Base-by-base conservation (phyloP, 2,329 filamentous ascomycete species). In the Triangularia setosa region DNA sequence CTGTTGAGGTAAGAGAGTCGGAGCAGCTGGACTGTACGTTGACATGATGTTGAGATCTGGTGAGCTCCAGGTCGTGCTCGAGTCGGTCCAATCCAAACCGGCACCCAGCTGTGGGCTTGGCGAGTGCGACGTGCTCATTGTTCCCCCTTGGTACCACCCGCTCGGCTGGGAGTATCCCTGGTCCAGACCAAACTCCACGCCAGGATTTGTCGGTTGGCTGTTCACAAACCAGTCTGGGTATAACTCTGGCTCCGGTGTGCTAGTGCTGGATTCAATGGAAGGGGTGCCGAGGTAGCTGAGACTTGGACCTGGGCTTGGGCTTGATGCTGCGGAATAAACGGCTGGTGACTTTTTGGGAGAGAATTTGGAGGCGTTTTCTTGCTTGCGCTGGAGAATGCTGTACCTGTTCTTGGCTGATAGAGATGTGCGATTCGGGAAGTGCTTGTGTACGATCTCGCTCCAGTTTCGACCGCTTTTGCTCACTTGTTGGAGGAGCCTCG, bases 331-430 rank as follows among this genome's bases (percentile, higher is more conserved):
- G 11, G 60, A 60, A 14, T 11, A 40, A 7, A 44, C 25, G 24
- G 16, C 2, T 6, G 25, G 24, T 11, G 33, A 52, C 25, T 56
- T 33, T 16, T 23, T 30, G 55, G 4, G 14, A 5, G 21, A n/a
- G 25, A 60, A 59, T 2, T 44, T 44, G 58, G 57, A 40, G 2
- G 27, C 44, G 18, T 35, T 33, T 9, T 65, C 60, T 16, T 69
- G 67, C 24, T 64, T 69, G n/a, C 70, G 66, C 5, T 60, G 68
- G 12, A 70, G 64, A 25, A 70, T 69, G 63, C 65, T 69, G 61
- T 69, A 72, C 1, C 70, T 57, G 67, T 72, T 72, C 62, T 72
- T 72, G 27, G 70, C 69, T 3, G 71, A 65, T 27, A 72, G 65
- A 3, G 70, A 69, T 4, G 71, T 72, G n/a, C 71, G 67, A 14